Evolutionary conservation across 1,284 basidiomycete species (phyloP).

Genomic region (Wallemia mellicola): DNA sequence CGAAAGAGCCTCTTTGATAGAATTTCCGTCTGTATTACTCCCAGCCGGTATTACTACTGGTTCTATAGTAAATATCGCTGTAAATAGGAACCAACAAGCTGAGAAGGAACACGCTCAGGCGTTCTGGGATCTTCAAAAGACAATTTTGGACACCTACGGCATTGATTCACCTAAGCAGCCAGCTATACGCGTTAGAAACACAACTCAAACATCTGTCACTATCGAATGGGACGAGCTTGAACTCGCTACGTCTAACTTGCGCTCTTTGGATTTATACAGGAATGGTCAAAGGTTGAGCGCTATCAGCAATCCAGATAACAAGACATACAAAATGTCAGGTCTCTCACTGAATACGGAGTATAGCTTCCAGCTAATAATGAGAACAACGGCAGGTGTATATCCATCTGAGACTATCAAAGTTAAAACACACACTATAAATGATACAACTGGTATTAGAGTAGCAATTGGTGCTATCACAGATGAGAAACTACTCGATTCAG

Average conservation of each 20-base stretch:
- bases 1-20: slow-evolving; percentile 70
- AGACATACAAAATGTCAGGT: slow-evolving; percentile 12
- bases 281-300: slow-evolving; percentile 60
- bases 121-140: slow-evolving; percentile 51
- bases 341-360: slow-evolving; percentile 45
- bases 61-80: slow-evolving; percentile 86
- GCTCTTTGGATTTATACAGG: slow-evolving; percentile 64
- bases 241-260: slow-evolving; percentile 51
- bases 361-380: slow-evolving; percentile 65
- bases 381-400: slow-evolving; percentile 62
- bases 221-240: slow-evolving; percentile 69
- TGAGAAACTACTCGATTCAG: slow-evolving; percentile 36
- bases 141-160: slow-evolving; percentile 48
- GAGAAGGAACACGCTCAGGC: slow-evolving; percentile 47
- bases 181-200: slow-evolving; percentile 39
- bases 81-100: slow-evolving; percentile 49
- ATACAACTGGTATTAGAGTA: slow-evolving; percentile 70
- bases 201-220: slow-evolving; percentile 78
- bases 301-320: slow-evolving; percentile 46
- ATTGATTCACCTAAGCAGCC: slow-evolving; percentile 36
- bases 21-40: slow-evolving; percentile 73
- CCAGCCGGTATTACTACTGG: slow-evolving; percentile 67
- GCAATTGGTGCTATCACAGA: slow-evolving; percentile 72
- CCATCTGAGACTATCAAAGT: slow-evolving; percentile 51
- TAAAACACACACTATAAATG: slow-evolving; percentile 67